Base-by-base conservation (phyloP, 306 rosid species). In the Dicorynia guianensis region DNA sequence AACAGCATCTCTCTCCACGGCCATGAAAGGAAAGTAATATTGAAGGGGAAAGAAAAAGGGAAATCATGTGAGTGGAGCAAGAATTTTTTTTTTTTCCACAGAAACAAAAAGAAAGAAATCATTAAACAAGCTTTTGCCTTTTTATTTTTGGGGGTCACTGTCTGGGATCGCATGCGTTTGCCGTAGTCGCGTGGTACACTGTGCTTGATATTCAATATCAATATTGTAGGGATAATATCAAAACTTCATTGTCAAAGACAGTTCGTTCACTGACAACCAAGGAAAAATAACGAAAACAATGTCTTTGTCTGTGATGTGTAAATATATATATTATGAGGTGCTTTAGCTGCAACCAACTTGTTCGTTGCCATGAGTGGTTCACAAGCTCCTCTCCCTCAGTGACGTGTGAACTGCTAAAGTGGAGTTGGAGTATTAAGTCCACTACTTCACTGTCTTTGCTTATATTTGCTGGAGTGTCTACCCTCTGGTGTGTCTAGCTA, bases 361-460 rank as follows among this genome's bases (percentile, higher is more conserved):
- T 43, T 20, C 19, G 12, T 12, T 58, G 11, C 54, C 18, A 76
- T 62, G 83, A 82, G 86, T 85, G 86, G 77, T 34, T 82, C 79
- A 69, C 54, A 79, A 80, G 89, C 78, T 72, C 55, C 63, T 35
- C 64, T 48, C 54, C 15, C 6, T 35, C 9, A 33, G 19, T 79
- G 79, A 76, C 74, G 76, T 81, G 60, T 69, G 52, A 84, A 73
- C 60, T 72, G 76, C 82, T 44, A 59, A 82, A 85, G 86, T 79
- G 80, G 84, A 85, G 85, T 71, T 56, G 83, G 88, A 66, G 79
- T 68, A 59, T 58, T 71, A 55, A 71, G 81, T 71, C 71, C 82
- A 71, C 85, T 71, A 73, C 19, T 69, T 55, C 61, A 75, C n/a
- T 80, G 15, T 62, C 75, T 69, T 49, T 57, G 58, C 18, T 69